These are phyloP conservation scores for Parmales sp. DNA, from an alignment of 108 stramenopile genomes.

Conservation along the genomic window DNA sequence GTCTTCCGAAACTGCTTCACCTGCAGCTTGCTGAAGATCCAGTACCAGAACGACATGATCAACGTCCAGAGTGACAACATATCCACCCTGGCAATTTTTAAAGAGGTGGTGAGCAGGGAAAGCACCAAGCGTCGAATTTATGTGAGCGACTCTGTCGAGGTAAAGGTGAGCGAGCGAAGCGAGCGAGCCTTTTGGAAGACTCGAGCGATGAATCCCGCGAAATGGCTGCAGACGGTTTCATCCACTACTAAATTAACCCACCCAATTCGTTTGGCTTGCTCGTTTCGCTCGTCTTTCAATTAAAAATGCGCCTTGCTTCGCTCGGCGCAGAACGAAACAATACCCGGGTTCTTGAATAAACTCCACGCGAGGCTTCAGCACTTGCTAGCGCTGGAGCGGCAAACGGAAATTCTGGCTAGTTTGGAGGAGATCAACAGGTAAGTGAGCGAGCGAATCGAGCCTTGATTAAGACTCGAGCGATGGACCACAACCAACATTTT, in stretches of 20 bases:
- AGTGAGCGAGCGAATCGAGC: too few relatives aligned
- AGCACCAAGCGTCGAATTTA: not conserved
- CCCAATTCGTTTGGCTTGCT: too few relatives aligned
- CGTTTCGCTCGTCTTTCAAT: too few relatives aligned
- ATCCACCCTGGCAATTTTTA: constrained; percentile 3
- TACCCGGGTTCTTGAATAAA: not conserved
- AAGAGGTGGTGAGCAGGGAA: not conserved
- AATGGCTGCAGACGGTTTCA: too few relatives aligned
- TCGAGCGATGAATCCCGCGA: too few relatives aligned
- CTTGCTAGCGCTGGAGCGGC: not conserved
- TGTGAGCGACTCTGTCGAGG: not conserved
- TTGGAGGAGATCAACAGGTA: too few relatives aligned
- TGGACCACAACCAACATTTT: too few relatives aligned
- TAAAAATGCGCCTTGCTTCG: too few relatives aligned
- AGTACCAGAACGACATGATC: not conserved
- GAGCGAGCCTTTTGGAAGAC: too few relatives aligned
- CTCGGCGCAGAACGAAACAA: not conserved
- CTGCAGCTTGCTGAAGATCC: not conserved
- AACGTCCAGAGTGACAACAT: constrained; percentile 1
- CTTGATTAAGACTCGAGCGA: too few relatives aligned
- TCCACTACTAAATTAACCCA: too few relatives aligned
- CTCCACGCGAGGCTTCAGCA: constrained; percentile 5
- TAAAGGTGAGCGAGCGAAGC: not conserved
- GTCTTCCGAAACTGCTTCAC: constrained; percentile 6
- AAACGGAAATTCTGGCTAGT: constrained; percentile 22